Conservation (phyloP, 2,329 filamentous ascomycete species). For the Aspergillus latus region DNA sequence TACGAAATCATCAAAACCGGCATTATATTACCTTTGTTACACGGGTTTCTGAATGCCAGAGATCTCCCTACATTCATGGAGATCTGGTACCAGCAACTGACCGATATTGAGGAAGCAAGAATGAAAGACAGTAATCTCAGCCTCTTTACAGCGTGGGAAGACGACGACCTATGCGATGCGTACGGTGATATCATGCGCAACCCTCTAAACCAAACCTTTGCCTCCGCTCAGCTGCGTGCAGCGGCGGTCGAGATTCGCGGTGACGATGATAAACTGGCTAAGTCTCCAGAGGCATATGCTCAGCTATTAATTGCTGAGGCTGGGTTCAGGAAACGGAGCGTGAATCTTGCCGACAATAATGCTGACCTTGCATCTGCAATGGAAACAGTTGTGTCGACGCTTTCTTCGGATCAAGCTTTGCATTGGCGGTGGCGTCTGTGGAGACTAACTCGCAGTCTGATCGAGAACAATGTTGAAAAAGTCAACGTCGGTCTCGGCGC, state of each 20-base stretch:
- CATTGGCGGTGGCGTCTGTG: slow-evolving; percentile 46
- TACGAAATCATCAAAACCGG: slow-evolving; percentile 39
- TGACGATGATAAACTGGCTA: slow-evolving; percentile 29
- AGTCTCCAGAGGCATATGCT: slow-evolving; percentile 33
- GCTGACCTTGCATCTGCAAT: slow-evolving; percentile 28
- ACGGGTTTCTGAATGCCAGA: slow-evolving; percentile 42
- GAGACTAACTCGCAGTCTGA: slow-evolving; percentile 36
- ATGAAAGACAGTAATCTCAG: slow-evolving; percentile 22
- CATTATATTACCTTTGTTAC: slow-evolving; percentile 42
- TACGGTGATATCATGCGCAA: slow-evolving; percentile 37
- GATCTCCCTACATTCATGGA: slow-evolving; percentile 41
- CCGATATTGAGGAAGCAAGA: slow-evolving; percentile 37
- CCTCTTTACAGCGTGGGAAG: slow-evolving; percentile 45
- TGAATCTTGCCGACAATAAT: slow-evolving; percentile 26
- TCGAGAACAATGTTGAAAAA: slow-evolving; percentile 31
- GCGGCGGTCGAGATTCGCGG: slow-evolving; percentile 30
- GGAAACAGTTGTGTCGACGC: slow-evolving; percentile 28
- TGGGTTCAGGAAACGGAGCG: slow-evolving; percentile 29
- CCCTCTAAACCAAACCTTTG: slow-evolving; percentile 30
- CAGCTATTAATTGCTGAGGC: slow-evolving; percentile 39
- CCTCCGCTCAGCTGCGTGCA: slow-evolving; percentile 32
- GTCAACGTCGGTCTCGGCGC: slow-evolving; percentile 22
- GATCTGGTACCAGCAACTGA: slow-evolving; percentile 43
- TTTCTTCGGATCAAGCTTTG: slow-evolving; percentile 32
- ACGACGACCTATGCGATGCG: slow-evolving; percentile 42